phyloP scores from a whole-genome alignment of 2,329 filamentous ascomycete genomes.

The Penicillium sp. region DNA sequence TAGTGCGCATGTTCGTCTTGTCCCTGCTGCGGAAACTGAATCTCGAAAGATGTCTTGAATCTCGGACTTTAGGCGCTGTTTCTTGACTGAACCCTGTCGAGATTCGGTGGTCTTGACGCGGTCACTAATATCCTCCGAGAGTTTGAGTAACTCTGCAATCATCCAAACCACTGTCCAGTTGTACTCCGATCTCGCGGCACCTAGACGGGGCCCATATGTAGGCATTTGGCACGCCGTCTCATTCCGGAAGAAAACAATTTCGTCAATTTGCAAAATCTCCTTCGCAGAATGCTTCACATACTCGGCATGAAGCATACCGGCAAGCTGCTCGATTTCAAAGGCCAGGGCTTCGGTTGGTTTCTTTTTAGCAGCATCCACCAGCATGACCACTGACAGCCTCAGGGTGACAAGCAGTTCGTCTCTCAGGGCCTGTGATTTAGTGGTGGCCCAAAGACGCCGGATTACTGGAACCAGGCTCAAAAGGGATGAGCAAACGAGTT shows the following conservation, averaged over 20 bases:
- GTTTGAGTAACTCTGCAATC: constrained; percentile 44
- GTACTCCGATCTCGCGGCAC: constrained; percentile 38
- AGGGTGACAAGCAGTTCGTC: constrained; percentile 78
- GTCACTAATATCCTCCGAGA: constrained; percentile 32
- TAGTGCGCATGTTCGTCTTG: constrained; percentile 51
- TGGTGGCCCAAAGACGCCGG: constrained; percentile 72
- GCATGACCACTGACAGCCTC: constrained; percentile 64
- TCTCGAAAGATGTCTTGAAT: constrained; percentile 41
- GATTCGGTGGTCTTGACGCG: constrained; percentile 8
- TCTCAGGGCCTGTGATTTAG: constrained; percentile 64
- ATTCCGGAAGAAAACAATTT: constrained; percentile 61
- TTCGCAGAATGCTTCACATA: constrained; percentile 72
- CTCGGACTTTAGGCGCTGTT: constrained; percentile 38
- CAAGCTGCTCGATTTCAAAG: constrained; percentile 62
- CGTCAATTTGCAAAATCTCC: constrained; percentile 75
- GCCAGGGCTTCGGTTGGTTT: constrained; percentile 42
- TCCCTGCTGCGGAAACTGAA: constrained; percentile 37
- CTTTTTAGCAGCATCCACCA: constrained; percentile 48
- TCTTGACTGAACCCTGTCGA: constrained; percentile 33
- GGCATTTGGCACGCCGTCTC: constrained; percentile 35
- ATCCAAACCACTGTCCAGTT: constrained; percentile 44
- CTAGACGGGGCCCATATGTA: constrained; percentile 40
- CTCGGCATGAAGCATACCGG: constrained; percentile 73
- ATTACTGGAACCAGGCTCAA: constrained; percentile 69
- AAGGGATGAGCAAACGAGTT: constrained; percentile 62